Conservation (phyloP, 2,329 filamentous ascomycete species). For the Pseudocercospora macadamiae region DNA sequence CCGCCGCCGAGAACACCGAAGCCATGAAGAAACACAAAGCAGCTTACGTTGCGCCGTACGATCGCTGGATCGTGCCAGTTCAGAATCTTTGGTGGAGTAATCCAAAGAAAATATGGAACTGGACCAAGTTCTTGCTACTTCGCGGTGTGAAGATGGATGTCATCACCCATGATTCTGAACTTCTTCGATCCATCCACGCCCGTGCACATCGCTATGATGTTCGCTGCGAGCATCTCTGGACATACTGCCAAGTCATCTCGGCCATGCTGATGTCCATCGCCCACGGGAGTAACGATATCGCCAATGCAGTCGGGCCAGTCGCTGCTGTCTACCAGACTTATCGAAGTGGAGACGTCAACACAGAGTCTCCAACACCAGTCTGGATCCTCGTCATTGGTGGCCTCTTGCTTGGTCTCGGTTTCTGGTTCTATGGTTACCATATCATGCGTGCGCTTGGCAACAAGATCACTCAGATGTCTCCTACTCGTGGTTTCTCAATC, state of each 20-base stretch:
- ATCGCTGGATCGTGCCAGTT: conserved; percentile 20
- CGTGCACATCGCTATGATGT: conserved; percentile 63
- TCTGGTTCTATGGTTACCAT: conserved; percentile 65
- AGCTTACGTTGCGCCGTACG: conserved; percentile 15
- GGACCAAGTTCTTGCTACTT: conserved; percentile 25
- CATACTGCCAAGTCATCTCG: conserved; percentile 67
- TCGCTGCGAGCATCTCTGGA: conserved; percentile 64
- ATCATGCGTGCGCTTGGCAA: conserved; percentile 66
- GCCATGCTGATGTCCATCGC: conserved; percentile 72
- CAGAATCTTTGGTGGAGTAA: conserved; percentile 44
- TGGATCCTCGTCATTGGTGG: conserved; percentile 64
- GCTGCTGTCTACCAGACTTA: conserved; percentile 65
- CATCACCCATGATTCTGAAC: conserved; percentile 39
- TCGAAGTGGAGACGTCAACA: conserved; percentile 48
- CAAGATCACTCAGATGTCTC: conserved; percentile 63
- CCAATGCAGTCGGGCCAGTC: conserved; percentile 64
- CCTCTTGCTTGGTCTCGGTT: conserved; percentile 55
- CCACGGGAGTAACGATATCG: conserved; percentile 67
- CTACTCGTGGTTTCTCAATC: conserved; percentile 61
- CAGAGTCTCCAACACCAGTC: conserved; percentile 56
- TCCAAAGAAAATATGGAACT: conserved; percentile 22
- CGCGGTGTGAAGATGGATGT: conserved; percentile 29
- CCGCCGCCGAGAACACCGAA: conserved; percentile 5
- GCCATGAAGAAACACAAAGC: background rate
- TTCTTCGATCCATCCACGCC: conserved; percentile 53